Evolutionary conservation across 257 asterid species (phyloP).

Genomic region (Solanum ahanhuiri): DNA sequence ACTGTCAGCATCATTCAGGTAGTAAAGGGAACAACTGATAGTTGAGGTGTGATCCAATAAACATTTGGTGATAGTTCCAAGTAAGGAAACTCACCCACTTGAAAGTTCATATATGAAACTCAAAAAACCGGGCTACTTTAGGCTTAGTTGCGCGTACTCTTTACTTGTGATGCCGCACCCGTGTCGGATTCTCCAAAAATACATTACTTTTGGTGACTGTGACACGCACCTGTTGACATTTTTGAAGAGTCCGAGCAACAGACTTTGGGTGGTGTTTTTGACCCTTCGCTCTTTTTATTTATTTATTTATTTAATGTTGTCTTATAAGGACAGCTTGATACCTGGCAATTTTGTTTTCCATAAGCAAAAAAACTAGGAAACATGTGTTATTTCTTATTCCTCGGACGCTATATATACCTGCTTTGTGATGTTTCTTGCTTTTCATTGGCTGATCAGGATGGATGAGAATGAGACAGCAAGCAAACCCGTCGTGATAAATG

Average conservation of each 20-base stretch:
- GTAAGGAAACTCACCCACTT: background rate
- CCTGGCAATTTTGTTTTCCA: background rate
- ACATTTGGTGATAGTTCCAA: background rate
- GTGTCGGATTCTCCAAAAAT: background rate
- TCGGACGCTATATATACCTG: background rate
- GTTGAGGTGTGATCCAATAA: background rate
- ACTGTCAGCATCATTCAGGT: background rate
- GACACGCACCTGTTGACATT: background rate
- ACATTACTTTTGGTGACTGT: background rate
- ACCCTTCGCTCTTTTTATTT: background rate
- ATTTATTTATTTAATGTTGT: background rate
- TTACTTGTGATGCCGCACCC: background rate
- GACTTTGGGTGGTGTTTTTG: background rate
- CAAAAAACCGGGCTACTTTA: background rate
- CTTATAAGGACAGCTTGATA: background rate
- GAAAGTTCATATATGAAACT: background rate
- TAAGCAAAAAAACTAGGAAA: background rate
- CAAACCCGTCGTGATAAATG: constrained; percentile 15
- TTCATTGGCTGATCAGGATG: constrained; percentile 6
- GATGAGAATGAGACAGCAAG: constrained; percentile 6
- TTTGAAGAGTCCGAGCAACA: background rate
- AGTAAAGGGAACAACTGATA: background rate
- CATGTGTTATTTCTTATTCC: background rate
- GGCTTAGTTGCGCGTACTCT: background rate
- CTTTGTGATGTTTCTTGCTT: background rate